Percentiles rank a stretch among this genome's conserved stretches.
Evolutionary conservation across 2,329 filamentous ascomycete genomes (phyloP).

Genomic region (Pseudogymnoascus sp.): DNA sequence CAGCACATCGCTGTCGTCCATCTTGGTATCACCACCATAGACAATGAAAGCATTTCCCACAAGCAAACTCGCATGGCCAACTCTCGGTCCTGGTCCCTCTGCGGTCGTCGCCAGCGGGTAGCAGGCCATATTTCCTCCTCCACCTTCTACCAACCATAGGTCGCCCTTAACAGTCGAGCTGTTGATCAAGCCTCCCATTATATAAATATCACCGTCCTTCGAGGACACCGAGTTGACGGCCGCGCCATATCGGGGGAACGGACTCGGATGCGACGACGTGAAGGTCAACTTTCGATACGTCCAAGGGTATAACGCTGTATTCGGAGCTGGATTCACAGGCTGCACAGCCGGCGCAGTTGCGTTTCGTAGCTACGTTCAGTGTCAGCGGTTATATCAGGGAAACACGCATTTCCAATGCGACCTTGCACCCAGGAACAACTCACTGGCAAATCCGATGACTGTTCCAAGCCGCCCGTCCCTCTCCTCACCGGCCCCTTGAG

Average conservation of each 20-base stretch:
- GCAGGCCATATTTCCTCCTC: slow-evolving; percentile 74
- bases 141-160: slow-evolving; percentile 94
- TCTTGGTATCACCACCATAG: slow-evolving; percentile 96
- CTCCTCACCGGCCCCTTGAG: slow-evolving; percentile 55
- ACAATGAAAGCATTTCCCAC: slow-evolving; percentile 99
- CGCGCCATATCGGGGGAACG: slow-evolving; percentile 93
- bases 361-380: slow-evolving; percentile 43
- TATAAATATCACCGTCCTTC: slow-evolving; percentile 93
- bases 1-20: slow-evolving; percentile 81
- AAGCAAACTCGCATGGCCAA: slow-evolving; percentile 86
- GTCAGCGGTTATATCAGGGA: neutral
- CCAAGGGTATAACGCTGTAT: slow-evolving; percentile 88
- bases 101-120: slow-evolving; percentile 86
- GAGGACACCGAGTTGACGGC: slow-evolving; percentile 88
- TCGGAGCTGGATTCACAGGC: slow-evolving; percentile 42
- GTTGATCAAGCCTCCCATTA: slow-evolving; percentile 95
- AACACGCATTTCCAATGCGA: neutral
- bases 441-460: slow-evolving; percentile 32
- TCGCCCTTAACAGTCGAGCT: slow-evolving; percentile 94
- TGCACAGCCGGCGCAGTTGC: slow-evolving; percentile 30
- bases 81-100: slow-evolving; percentile 88
- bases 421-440: slow-evolving; percentile 17
- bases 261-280: slow-evolving; percentile 69
- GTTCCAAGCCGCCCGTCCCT: slow-evolving; percentile 32
- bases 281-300: slow-evolving; percentile 84